Conservation (phyloP, 768 basidiomycete species). For the Tylopilus subfusipes region DNA sequence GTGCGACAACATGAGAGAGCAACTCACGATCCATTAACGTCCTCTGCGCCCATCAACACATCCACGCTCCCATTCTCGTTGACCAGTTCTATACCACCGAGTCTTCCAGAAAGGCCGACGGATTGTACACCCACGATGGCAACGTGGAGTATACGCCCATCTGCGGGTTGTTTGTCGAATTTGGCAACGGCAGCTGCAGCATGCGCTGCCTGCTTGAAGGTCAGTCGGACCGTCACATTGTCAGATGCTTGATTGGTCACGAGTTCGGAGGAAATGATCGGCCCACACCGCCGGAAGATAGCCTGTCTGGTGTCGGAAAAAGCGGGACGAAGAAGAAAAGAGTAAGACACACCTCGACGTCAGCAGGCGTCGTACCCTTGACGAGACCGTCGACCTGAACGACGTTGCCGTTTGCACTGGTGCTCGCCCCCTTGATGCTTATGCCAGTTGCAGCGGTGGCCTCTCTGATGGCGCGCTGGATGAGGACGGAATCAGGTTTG, state of each 20-base stretch:
- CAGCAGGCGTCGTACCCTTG: slow-evolving; percentile 73
- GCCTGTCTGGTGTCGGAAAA: slow-evolving; percentile 36
- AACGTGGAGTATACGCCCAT: slow-evolving; percentile 71
- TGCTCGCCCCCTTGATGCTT: slow-evolving; percentile 68
- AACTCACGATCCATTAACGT: slow-evolving; percentile 52
- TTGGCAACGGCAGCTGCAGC: slow-evolving; percentile 68
- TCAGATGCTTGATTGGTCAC: slow-evolving; percentile 16
- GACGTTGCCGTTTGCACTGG: slow-evolving; percentile 52
- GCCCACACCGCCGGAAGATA: slow-evolving; percentile 79
- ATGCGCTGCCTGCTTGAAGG: slow-evolving; percentile 60
- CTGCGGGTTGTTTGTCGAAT: slow-evolving; percentile 79
- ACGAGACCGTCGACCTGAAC: slow-evolving; percentile 75
- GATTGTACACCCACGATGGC: slow-evolving; percentile 56
- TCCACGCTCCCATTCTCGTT: slow-evolving; percentile 38
- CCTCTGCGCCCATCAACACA: slow-evolving; percentile 52
- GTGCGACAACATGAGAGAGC: not conserved
- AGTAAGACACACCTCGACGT: slow-evolving; percentile 48
- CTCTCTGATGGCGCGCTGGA: slow-evolving; percentile 62
- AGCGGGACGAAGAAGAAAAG: too few relatives aligned
- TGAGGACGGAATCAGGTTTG: slow-evolving; percentile 52
- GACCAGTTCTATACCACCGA: slow-evolving; percentile 52
- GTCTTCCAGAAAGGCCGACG: slow-evolving; percentile 52
- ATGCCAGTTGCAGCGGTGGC: slow-evolving; percentile 45
- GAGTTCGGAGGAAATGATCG: slow-evolving; percentile 45
- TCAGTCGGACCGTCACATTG: slow-evolving; percentile 62